Conservation (phyloP, 2,329 filamentous ascomycete species). For the Emericellopsis atlantica region DNA sequence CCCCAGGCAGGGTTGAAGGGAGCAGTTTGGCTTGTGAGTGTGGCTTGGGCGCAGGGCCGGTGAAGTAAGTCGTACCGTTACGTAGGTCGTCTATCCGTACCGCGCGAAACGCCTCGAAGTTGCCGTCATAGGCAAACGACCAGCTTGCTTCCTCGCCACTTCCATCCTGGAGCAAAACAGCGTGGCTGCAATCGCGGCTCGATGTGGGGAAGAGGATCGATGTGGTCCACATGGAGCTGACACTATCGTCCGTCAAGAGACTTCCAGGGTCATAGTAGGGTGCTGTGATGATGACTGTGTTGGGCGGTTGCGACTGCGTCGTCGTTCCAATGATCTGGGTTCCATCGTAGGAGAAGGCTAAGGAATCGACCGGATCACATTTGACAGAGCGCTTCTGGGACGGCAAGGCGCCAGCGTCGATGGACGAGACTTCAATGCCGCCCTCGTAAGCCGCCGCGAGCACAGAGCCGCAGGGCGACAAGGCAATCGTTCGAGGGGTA, state of each 20-base stretch:
- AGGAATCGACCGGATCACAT: constrained; percentile 60
- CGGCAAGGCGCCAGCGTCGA: constrained; percentile 48
- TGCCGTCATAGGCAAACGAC: constrained; percentile 67
- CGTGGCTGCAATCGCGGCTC: constrained; percentile 68
- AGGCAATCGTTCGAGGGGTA: constrained; percentile 61
- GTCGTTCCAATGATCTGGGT: constrained; percentile 70
- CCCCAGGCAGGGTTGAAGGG: constrained; percentile 57
- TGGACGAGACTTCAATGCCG: constrained; percentile 76
- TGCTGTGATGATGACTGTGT: constrained; percentile 65
- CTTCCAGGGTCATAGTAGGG: constrained; percentile 67
- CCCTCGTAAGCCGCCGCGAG: constrained; percentile 76
- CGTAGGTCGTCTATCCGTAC: constrained; percentile 63
- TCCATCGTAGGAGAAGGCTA: constrained; percentile 67
- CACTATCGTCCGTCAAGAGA: constrained; percentile 48
- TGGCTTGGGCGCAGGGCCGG: constrained; percentile 48
- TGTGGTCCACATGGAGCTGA: constrained; percentile 72
- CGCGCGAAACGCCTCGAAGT: constrained; percentile 66
- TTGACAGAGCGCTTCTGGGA: constrained; percentile 66
- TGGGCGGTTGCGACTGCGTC: constrained; percentile 47
- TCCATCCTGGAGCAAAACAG: constrained; percentile 53
- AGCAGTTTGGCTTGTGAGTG: constrained; percentile 43
- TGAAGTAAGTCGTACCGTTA: constrained; percentile 70
- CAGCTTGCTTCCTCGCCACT: constrained; percentile 55
- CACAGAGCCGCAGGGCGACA: constrained; percentile 72
- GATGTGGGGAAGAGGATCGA: constrained; percentile 75